Evolutionary conservation across 257 asterid genomes (phyloP).

Genomic region (Solanum dulcamara): DNA sequence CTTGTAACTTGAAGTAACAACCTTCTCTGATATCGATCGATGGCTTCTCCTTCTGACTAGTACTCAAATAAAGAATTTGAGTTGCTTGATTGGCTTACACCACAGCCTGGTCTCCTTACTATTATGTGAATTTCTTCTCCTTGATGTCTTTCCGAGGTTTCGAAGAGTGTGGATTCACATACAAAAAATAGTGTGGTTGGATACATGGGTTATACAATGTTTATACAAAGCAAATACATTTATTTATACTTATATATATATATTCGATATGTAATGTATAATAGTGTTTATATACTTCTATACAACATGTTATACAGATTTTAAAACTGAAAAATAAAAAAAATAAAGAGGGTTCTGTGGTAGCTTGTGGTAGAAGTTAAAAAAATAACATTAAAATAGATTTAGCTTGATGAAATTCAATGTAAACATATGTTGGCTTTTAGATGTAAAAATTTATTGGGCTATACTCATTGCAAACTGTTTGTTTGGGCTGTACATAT

Average conservation of each 20-base stretch:
- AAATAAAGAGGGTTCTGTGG: neutral
- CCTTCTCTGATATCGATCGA: constrained; percentile 29
- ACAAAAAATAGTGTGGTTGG: neutral
- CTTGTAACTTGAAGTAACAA: constrained; percentile 31
- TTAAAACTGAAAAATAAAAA: neutral
- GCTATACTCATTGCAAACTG: neutral
- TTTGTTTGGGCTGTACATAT: neutral
- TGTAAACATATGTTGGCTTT: neutral
- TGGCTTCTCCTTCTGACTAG: constrained; percentile 50
- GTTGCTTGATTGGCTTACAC: constrained; percentile 50
- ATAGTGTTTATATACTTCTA: neutral
- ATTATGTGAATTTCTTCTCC: neutral
- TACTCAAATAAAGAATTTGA: constrained; percentile 36
- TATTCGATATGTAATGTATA: neutral
- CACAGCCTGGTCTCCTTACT: constrained; percentile 49
- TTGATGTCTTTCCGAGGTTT: neutral
- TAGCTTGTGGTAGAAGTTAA: neutral
- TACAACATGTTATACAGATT: neutral
- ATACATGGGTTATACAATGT: neutral
- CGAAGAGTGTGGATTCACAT: neutral
- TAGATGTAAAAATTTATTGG: neutral
- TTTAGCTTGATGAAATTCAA: neutral
- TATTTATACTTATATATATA: neutral
- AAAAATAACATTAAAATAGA: neutral
- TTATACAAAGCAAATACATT: neutral